Evolutionary conservation across 805 yeast species (phyloP).

Genomic region (Yamadazyma tumulicola): DNA sequence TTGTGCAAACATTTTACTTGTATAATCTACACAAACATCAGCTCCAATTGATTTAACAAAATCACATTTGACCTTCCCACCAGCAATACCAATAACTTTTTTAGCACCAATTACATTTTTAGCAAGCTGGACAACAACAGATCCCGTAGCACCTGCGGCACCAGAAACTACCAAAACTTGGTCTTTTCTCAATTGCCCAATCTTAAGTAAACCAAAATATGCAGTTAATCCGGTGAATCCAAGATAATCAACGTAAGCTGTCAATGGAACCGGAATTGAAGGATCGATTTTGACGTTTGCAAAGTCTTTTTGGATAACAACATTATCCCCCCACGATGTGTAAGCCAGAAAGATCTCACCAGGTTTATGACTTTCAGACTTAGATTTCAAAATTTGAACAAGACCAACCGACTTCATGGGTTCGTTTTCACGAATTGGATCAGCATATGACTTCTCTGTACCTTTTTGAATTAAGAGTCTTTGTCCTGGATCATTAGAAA

Average conservation of each 20-base stretch:
- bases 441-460: conserved; percentile 19
- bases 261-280: conserved; percentile 15
- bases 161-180: conserved; percentile 26
- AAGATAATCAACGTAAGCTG: conserved; percentile 21
- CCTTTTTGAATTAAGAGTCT: conserved; percentile 34
- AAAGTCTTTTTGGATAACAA: conserved; percentile 13
- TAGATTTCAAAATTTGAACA: conserved; percentile 24
- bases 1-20: conserved; percentile 25
- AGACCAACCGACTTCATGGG: conserved; percentile 20
- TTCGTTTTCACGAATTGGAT: conserved; percentile 21
- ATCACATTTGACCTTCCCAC: conserved; percentile 45
- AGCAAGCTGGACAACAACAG: conserved; percentile 29
- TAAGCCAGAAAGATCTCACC: conserved; percentile 24
- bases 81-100: conserved; percentile 30
- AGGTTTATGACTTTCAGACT: conserved; percentile 15
- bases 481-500: conserved; percentile 37
- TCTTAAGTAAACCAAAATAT: conserved; percentile 31
- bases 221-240: conserved; percentile 31
- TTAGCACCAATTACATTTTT: conserved; percentile 23
- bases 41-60: conserved; percentile 54
- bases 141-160: conserved; percentile 32
- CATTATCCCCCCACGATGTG: conserved; percentile 23
- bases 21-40: conserved; percentile 53
- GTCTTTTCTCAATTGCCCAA: conserved; percentile 21
- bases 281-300: conserved; percentile 17